Evolutionary conservation across 768 basidiomycete genomes (phyloP).

Genomic region (Pulveroboletus ravenelii): DNA sequence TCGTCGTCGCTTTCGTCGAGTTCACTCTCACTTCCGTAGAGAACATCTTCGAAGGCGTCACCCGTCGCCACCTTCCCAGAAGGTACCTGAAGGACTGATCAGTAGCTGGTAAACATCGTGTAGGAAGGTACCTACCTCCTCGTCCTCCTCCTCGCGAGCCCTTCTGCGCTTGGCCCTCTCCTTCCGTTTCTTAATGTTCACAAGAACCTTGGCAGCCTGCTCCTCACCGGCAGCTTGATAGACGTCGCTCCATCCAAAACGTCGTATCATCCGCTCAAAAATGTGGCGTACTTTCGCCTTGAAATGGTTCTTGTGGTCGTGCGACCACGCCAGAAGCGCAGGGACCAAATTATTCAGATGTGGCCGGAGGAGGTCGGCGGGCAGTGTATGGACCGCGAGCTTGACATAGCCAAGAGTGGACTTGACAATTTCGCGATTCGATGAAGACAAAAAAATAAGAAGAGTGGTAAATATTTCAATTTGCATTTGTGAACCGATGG

Average conservation of each 20-base stretch:
- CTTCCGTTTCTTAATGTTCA: slow-evolving; percentile 94
- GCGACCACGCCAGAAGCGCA: slow-evolving; percentile 84
- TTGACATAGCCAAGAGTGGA: slow-evolving; percentile 94
- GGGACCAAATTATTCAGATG: slow-evolving; percentile 78
- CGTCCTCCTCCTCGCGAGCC: slow-evolving; percentile 53
- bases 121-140: slow-evolving; percentile 33
- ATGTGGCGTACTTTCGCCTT: slow-evolving; percentile 95
- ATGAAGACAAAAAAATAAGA: slow-evolving; percentile 85
- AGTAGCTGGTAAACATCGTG: not conserved
- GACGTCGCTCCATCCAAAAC: slow-evolving; percentile 86
- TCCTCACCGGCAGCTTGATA: slow-evolving; percentile 70
- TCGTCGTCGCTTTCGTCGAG: slow-evolving; percentile 69
- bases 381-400: slow-evolving; percentile 82
- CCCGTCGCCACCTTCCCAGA: slow-evolving; percentile 54
- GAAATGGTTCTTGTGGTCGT: slow-evolving; percentile 99
- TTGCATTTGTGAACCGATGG: slow-evolving; percentile 66
- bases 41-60: slow-evolving; percentile 93
- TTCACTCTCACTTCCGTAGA: slow-evolving; percentile 96
- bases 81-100: slow-evolving; percentile 33
- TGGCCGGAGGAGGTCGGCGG: slow-evolving; percentile 65
- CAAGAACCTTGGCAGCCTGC: slow-evolving; percentile 81
- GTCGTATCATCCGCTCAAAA: slow-evolving; percentile 90
- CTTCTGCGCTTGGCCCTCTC: slow-evolving; percentile 90
- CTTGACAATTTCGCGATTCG: slow-evolving; percentile 97
- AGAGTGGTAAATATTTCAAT: slow-evolving; percentile 82